phyloP scores from a whole-genome alignment of 345 rosid genomes.

The Lumnitzera racemosa region DNA sequence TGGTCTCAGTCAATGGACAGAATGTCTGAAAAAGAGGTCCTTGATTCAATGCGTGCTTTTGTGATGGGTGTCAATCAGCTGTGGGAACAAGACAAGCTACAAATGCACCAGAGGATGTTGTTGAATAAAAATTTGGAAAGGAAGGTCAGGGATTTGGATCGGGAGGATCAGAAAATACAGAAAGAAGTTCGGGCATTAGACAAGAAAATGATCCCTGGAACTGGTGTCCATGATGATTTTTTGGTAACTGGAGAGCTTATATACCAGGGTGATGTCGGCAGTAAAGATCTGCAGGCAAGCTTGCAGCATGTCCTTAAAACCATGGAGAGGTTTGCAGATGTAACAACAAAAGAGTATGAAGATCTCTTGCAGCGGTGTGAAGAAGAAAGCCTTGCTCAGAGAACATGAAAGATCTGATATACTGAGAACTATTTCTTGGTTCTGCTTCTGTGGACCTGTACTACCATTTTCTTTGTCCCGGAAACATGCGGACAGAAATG shows the following conservation, averaged over 20 bases:
- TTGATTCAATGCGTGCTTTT: constrained; percentile 63
- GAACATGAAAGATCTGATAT: constrained; percentile 20
- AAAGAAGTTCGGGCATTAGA: constrained; percentile 85
- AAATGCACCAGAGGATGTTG: constrained; percentile 39
- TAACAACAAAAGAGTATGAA: constrained; percentile 58
- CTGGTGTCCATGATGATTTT: constrained; percentile 28
- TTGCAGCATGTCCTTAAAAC: constrained; percentile 70
- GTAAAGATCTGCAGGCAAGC: constrained; percentile 56
- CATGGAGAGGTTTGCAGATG: constrained; percentile 73
- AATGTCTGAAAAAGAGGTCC: constrained; percentile 81
- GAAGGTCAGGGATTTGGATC: constrained; percentile 51
- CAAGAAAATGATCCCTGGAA: constrained; percentile 54
- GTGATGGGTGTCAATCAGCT: constrained; percentile 56
- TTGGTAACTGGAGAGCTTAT: constrained; percentile 39
- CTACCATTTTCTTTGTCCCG: too few relatives aligned
- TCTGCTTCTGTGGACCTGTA: too few relatives aligned
- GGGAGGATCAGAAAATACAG: constrained; percentile 79
- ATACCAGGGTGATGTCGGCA: constrained; percentile 69
- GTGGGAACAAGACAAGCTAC: constrained; percentile 73
- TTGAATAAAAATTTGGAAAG: constrained; percentile 59
- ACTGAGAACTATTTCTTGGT: too few relatives aligned
- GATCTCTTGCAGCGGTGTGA: constrained; percentile 70
- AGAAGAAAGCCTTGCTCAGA: constrained; percentile 46
- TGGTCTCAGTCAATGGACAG: constrained; percentile 82
- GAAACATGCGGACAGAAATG: too few relatives aligned